These are phyloP conservation scores for Cutaneotrichosporon cavernicola DNA, from an alignment of 1,284 basidiomycete genomes.

Conservation along the genomic window DNA sequence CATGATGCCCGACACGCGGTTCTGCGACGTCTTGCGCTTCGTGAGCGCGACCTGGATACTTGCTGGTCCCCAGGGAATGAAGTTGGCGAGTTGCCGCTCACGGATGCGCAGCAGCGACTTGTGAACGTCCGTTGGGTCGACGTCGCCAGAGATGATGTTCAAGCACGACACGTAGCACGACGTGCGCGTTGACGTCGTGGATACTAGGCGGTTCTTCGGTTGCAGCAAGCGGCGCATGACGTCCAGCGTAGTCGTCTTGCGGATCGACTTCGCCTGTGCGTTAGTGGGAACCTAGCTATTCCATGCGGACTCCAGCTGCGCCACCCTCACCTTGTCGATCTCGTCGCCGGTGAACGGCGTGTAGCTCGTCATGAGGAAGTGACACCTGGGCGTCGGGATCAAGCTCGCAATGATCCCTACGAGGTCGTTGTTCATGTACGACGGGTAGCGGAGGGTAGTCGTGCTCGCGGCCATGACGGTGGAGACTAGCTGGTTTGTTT, in stretches of 20 bases:
- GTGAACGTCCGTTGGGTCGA: conserved; percentile 97
- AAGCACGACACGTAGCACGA: conserved; percentile 97
- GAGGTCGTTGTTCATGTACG: conserved; percentile 99
- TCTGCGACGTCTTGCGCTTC: conserved; percentile 85
- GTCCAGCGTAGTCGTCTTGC: conserved; percentile 92
- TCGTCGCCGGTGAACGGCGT: conserved; percentile 97
- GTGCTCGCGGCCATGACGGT: conserved; percentile 74
- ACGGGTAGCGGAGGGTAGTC: conserved; percentile 93
- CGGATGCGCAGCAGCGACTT: conserved; percentile 95
- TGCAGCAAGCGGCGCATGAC: conserved; percentile 97
- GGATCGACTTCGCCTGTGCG: conserved; percentile 74
- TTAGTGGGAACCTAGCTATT: not conserved
- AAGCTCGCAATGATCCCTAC: conserved; percentile 96
- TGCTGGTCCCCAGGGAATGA: conserved; percentile 99
- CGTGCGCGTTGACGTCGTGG: conserved; percentile 84
- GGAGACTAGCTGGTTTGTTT: conserved; percentile 87
- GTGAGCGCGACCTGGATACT: conserved; percentile 97
- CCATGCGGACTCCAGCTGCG: not conserved
- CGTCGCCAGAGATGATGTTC: conserved; percentile 98
- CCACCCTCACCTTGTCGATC: conserved; percentile 72
- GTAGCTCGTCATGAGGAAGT: conserved; percentile 99
- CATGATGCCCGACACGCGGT: conserved; percentile 96
- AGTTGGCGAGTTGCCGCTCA: conserved; percentile 92
- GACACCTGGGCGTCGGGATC: conserved; percentile 97
- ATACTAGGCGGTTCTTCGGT: conserved; percentile 98